These are phyloP conservation scores for Trichophyton schoenleinii DNA, from an alignment of 2,329 filamentous ascomycete genomes.

Conservation along the genomic window DNA sequence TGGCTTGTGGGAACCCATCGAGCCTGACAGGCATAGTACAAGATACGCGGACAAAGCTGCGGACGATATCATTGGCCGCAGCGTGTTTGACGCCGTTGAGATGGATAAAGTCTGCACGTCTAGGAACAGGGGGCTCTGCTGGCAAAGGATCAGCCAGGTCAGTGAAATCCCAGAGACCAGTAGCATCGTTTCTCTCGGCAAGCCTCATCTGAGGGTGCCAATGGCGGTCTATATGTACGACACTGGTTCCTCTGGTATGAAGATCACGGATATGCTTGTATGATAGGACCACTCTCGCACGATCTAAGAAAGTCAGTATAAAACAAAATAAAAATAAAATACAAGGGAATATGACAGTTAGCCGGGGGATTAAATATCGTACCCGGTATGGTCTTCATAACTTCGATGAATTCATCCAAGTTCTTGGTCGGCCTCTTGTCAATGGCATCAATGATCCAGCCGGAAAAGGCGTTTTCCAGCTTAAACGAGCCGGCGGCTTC, in stretches of 20 bases:
- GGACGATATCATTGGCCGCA: conserved; percentile 82
- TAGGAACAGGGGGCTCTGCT: conserved; percentile 55
- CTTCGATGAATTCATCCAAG: conserved; percentile 76
- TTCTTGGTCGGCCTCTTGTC: conserved; percentile 86
- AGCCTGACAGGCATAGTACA: conserved; percentile 92
- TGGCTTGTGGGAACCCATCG: conserved; percentile 90
- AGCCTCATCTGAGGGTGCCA: conserved; percentile 94
- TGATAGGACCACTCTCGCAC: conserved; percentile 75
- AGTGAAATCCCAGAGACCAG: conserved; percentile 88
- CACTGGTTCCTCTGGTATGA: conserved; percentile 85
- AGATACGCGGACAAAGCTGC: conserved; percentile 86
- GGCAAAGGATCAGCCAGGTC: conserved; percentile 73
- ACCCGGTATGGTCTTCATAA: conserved; percentile 77
- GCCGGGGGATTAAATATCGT: conserved; percentile 16
- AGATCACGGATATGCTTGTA: conserved; percentile 93
- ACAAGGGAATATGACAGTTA: too few species aligned
- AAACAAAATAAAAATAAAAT: not conserved
- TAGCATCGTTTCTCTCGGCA: conserved; percentile 76
- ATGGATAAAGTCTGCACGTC: conserved; percentile 81
- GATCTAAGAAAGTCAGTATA: conserved; percentile 32
- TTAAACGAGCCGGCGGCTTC: conserved; percentile 92
- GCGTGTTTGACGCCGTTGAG: conserved; percentile 79
- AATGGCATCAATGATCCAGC: conserved; percentile 86
- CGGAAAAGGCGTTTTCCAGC: conserved; percentile 78
- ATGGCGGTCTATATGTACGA: conserved; percentile 85